Evolutionary conservation across 2,329 filamentous ascomycete species (phyloP).

Genomic region (Cladosporium cucumerinum): DNA sequence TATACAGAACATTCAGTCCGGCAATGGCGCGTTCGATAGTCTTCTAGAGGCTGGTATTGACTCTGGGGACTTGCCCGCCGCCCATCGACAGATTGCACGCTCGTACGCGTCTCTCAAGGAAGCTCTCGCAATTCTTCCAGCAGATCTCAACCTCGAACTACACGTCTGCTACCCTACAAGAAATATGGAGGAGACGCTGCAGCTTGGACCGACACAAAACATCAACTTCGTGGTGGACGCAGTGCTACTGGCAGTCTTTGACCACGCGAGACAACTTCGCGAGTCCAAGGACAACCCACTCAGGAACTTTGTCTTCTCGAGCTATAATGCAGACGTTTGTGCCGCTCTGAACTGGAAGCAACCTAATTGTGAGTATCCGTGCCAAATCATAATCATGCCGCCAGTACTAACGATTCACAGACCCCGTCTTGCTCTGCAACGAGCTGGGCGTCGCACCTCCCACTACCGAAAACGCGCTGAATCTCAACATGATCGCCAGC

Average conservation of each 20-base stretch:
- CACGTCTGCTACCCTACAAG: constrained; percentile 82
- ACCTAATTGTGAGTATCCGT: constrained; percentile 69
- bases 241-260: constrained; percentile 81
- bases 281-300: constrained; percentile 67
- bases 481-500: constrained; percentile 43
- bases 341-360: constrained; percentile 99
- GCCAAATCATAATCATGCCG: not conserved
- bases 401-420: constrained; percentile 36
- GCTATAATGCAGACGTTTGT: constrained; percentile 85
- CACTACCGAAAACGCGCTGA: constrained; percentile 10
- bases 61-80: constrained; percentile 53
- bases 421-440: constrained; percentile 92
- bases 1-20: constrained; percentile 31
- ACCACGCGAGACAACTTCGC: constrained; percentile 73
- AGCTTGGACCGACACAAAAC: constrained; percentile 71
- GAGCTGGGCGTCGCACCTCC: constrained; percentile 55
- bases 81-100: constrained; percentile 66
- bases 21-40: constrained; percentile 28
- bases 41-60: constrained; percentile 30
- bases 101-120: constrained; percentile 79
- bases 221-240: constrained; percentile 84
- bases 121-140: constrained; percentile 70
- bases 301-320: constrained; percentile 88
- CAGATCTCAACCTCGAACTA: constrained; percentile 83
- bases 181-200: constrained; percentile 66